These are phyloP conservation scores for Naganishia sp. DNA, from an alignment of 1,284 basidiomycete species.

Conservation along the genomic window DNA sequence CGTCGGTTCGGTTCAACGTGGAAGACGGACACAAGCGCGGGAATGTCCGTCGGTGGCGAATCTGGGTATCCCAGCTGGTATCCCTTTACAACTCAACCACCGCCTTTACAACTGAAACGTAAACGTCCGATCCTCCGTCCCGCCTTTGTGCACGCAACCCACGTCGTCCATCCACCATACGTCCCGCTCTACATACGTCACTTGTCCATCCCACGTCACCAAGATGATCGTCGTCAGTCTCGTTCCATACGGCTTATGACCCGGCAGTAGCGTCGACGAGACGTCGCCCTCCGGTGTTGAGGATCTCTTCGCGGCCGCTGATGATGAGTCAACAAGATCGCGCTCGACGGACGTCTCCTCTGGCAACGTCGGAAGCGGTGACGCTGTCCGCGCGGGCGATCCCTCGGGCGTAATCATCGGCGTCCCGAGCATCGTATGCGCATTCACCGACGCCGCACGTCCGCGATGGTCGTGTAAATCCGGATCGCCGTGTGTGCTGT, in stretches of 20 bases:
- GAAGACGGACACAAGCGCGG: background rate
- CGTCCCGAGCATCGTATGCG: conserved; percentile 25
- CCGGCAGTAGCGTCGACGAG: background rate
- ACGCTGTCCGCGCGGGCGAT: background rate
- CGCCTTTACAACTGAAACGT: conserved; percentile 7
- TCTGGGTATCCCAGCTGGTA: background rate
- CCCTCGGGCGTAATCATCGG: conserved; percentile 15
- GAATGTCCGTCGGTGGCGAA: background rate
- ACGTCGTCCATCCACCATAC: conserved; percentile 39
- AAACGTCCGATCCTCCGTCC: conserved; percentile 27
- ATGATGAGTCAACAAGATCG: too few relatives aligned
- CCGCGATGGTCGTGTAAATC: background rate
- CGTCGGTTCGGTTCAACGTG: conserved; percentile 6
- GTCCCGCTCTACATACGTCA: conserved; percentile 50
- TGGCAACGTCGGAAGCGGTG: background rate
- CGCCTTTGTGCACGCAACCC: conserved; percentile 37
- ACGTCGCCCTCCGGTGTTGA: background rate
- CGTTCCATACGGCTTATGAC: conserved; percentile 47
- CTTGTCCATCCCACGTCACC: conserved; percentile 44
- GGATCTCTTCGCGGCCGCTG: background rate
- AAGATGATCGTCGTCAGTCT: conserved; percentile 49
- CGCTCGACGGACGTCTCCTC: background rate
- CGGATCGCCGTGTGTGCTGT: background rate
- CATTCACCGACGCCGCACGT: conserved; percentile 1
- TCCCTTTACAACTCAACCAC: background rate